Conservation (phyloP, 805 yeast genomes). For the Torulaspora franciscae region DNA sequence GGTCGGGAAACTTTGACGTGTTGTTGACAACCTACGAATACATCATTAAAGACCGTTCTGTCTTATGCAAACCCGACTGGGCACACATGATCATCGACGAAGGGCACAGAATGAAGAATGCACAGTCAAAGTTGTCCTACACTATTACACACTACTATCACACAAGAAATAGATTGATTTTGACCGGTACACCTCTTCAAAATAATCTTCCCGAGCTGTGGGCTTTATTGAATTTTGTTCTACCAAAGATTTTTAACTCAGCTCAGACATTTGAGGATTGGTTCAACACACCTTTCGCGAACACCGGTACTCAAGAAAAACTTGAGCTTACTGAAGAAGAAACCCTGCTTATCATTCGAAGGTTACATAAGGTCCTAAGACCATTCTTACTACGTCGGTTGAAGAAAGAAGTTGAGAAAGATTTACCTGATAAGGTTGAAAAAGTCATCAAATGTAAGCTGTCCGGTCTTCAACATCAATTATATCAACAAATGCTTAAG, state of each 20-base stretch:
- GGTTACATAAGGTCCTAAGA: constrained; percentile 81
- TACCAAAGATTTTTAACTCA: constrained; percentile 80
- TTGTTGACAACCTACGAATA: constrained; percentile 78
- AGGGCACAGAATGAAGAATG: constrained; percentile 85
- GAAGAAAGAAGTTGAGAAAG: constrained; percentile 83
- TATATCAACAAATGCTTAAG: constrained; percentile 75
- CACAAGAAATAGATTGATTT: constrained; percentile 70
- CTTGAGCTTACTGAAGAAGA: constrained; percentile 83
- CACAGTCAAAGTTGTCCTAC: constrained; percentile 65
- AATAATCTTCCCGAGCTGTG: constrained; percentile 80
- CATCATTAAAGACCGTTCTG: constrained; percentile 69
- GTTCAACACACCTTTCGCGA: constrained; percentile 86
- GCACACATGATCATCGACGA: constrained; percentile 88
- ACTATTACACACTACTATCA: constrained; percentile 69
- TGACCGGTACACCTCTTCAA: constrained; percentile 86
- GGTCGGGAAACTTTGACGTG: constrained; percentile 68
- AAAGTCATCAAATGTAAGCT: constrained; percentile 75
- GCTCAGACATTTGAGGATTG: constrained; percentile 84
- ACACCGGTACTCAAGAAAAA: constrained; percentile 76
- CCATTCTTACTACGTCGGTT: constrained; percentile 80
- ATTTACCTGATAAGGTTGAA: constrained; percentile 78
- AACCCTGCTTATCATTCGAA: constrained; percentile 69
- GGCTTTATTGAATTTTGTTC: constrained; percentile 76
- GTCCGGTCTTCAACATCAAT: constrained; percentile 62
- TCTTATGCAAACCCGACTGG: constrained; percentile 65